phyloP scores from a whole-genome alignment of 2,329 filamentous ascomycete species.

The Huntiella savannae region DNA sequence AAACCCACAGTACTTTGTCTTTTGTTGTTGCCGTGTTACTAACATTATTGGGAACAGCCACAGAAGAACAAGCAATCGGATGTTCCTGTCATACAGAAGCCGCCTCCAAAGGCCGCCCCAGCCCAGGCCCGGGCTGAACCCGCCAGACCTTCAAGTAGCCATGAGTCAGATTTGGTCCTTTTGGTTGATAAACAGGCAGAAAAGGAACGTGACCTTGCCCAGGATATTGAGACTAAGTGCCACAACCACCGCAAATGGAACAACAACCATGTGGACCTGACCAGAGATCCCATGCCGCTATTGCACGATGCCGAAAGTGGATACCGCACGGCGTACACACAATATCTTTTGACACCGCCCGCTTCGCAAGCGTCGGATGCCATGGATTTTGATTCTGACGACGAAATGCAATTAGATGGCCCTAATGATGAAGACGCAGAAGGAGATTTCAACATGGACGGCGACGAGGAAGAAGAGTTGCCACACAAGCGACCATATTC shows the following conservation, averaged over 20 bases:
- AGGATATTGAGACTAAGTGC: conserved; percentile 71
- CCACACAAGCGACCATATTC: not conserved
- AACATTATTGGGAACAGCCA: conserved; percentile 29
- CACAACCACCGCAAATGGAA: conserved; percentile 87
- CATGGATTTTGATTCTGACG: conserved; percentile 26
- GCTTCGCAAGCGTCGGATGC: conserved; percentile 35
- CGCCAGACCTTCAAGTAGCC: conserved; percentile 1
- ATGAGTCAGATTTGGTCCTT: conserved; percentile 61
- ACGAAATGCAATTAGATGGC: not conserved
- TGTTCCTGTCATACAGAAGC: conserved; percentile 38
- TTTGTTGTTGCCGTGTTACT: conserved; percentile 13
- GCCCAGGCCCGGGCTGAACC: conserved; percentile 38
- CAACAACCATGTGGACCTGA: conserved; percentile 71
- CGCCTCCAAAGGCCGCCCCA: conserved; percentile 23
- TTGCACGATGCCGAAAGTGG: conserved; percentile 39
- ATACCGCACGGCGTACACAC: conserved; percentile 54
- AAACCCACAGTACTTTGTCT: conserved; percentile 5
- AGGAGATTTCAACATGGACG: not conserved
- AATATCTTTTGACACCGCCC: conserved; percentile 49
- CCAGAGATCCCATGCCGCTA: conserved; percentile 66
- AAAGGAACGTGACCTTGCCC: conserved; percentile 61
- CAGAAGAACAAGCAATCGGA: conserved; percentile 50
- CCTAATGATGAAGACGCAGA: conserved; percentile 1
- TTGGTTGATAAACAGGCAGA: conserved; percentile 62
- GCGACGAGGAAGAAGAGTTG: not conserved